Base-by-base conservation (phyloP, 371 early-diverging fungal species). In the Catenaria anguillulae region DNA sequence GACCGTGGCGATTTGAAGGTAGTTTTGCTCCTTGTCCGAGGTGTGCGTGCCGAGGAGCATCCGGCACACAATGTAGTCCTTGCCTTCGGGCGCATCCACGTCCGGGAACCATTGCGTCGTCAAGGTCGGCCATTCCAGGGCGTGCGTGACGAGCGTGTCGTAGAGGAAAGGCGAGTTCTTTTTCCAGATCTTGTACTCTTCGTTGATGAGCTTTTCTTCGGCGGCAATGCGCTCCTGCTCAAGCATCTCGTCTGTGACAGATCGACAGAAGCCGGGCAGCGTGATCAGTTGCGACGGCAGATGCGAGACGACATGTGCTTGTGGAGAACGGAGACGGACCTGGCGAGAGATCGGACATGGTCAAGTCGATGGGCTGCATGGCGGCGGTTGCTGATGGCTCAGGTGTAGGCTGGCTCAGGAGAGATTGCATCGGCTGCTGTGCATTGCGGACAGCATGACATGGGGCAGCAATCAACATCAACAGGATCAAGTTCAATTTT, bases 151-250 rank as follows among this genome's bases (percentile, higher is more conserved):
- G 26, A 98, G 84, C 65, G 95, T 78, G 73, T 98, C 98, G 72
- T 99, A 99, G 31, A 98, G 79, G 64, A 94, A 93, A 33, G 97
- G 99, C 17, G 93, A 86, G 76, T 98, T 98, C 80, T 98, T 98
- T 71, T 96, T 95, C 99, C 99, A 99, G 64, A 93, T 81, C 73
- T 90, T 92, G 77, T 97, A 97, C 70, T 98, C 97, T 74, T 95
- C 92, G 64, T 89, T 86, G 64, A 92, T 87, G 45, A 82, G 75
- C 70, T 89, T 90, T 70, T 93, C 88, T 66, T 88, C 84, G 36
- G 67, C 65, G 26, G 76, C 69, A n/a, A 64, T 69, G 50, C 59
- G 61, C 55, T 73, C 71, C 31, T 58, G 55, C 55, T 55, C 40
- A 19, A 34, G 33, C 10, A 55, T 4, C 19, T 55, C 55, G 21